Evolutionary conservation across 768 basidiomycete genomes (phyloP), one percentile per base, ranked within the genome.

Genomic region (Postia placenta): DNA sequence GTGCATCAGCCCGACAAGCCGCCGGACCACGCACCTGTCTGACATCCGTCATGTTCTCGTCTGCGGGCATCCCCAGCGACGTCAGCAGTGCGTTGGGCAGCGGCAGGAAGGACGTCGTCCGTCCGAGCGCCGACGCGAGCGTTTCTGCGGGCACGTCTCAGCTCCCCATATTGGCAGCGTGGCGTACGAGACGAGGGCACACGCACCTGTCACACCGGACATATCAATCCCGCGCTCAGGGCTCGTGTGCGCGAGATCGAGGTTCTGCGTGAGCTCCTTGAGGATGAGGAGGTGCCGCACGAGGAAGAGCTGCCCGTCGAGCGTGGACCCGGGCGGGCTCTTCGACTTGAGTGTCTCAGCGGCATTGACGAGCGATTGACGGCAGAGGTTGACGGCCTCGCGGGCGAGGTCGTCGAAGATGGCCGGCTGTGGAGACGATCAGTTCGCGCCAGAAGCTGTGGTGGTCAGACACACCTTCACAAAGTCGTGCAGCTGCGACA

Each of bases 381-480:
- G 80, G 63, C 93, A 95, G 3, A 92, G 71, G 11, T 77, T 74
- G 26, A 96, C 75, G 0, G 94, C 91, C 68, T 97, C 94, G 67
- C 93, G 90, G 0, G 95, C 93, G 35, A 98, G 88, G 64, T 99
- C 96, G 58, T 93, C 88, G 50, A 96, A 99, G 50, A 97, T 94
- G 1, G 83, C 85, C n/a, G 89, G 84, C 93, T 98, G 50, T 37
- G 35, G 6, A n/a, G n/a, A n/a, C n/a, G n/a, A n/a, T n/a, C n/a
- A n/a, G n/a, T n/a, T n/a, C n/a, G n/a, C n/a, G n/a, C n/a, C n/a
- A 15, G 7, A 15, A 33, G 5, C 50, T 22, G 15, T 7, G 30
- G 15, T 33, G 30, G n/a, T n/a, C n/a, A 33, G 30, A 33, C 30
- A 60, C 74, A 92, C 95, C 73, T 96, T 92, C 48, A 98, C 88